These are phyloP conservation scores for Boechera divaricarpa DNA, from an alignment of 345 rosid species.

Conservation along the genomic window DNA sequence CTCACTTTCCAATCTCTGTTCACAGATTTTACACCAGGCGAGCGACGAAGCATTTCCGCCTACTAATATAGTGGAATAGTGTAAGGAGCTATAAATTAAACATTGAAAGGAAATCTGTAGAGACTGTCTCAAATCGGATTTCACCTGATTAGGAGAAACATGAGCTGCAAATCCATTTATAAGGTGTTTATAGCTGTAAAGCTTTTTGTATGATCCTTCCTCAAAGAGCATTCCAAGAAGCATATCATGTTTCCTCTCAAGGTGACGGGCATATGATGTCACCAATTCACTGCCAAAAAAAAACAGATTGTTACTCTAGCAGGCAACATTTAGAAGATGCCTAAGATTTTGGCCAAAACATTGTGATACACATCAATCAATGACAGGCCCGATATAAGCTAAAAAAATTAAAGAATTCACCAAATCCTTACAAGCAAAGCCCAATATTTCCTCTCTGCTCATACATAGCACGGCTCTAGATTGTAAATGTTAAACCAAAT, in stretches of 20 bases:
- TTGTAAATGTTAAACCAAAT: no score
- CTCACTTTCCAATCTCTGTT: conserved; percentile 96
- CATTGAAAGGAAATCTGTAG: neutral
- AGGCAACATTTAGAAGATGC: neutral
- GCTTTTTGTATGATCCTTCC: conserved; percentile 76
- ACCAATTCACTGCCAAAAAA: conserved; percentile 68
- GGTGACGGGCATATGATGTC: conserved; percentile 82
- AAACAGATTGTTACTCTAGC: conserved; percentile 7
- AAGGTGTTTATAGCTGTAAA: conserved; percentile 96
- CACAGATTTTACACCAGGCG: conserved; percentile 87
- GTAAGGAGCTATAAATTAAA: conserved; percentile 49
- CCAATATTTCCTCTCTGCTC: neutral
- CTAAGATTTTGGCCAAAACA: neutral
- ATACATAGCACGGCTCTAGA: no score
- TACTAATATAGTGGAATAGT: conserved; percentile 64
- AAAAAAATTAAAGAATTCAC: neutral
- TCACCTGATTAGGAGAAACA: conserved; percentile 91
- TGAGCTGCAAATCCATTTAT: conserved; percentile 95
- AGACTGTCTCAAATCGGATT: conserved; percentile 18
- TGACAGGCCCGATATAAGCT: neutral
- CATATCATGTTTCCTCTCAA: conserved; percentile 90
- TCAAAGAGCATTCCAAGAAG: conserved; percentile 85
- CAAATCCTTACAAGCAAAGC: neutral
- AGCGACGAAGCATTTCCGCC: conserved; percentile 83
- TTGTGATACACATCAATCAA: neutral